Evolutionary conservation across 768 basidiomycete species (phyloP), one percentile per base, ranked within the genome.

Genomic region (Agaricus sinodeliciosus): DNA sequence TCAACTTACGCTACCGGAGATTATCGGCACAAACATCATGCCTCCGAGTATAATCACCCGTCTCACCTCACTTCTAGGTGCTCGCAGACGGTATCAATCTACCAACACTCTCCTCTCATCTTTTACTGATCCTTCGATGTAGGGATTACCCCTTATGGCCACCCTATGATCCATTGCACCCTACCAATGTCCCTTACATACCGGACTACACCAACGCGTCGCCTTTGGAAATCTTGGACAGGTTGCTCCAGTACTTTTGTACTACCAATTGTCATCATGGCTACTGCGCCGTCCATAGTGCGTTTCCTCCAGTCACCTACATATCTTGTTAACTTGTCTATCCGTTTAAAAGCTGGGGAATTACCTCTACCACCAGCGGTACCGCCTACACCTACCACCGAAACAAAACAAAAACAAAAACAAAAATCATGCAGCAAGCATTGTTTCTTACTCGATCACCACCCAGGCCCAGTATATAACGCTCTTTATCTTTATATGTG

Each of bases 221-320:
- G 44, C 61, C 58, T 13, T 44, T 55, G 15, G 56, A 63, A 26
- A 55, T 57, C 44, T 47, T 81, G 4, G 51, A 63, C n/a, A 66
- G 60, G 12, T 58, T 74, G n/a, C 59, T 71, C 3, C 59, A 67
- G 2, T 57, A 71, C 0, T 83, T 84, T 54, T 84, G 82, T 63
- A 69, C 71, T 4, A 81, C 77, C 48, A 79, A 72, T 48, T 84
- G 82, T 52, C 26, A 76, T 0, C 72, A 73, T 6, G 69, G 73
- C 2, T 77, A 75, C 54, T 85, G 82, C 58, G 58, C 63, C 39
- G 67, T 70, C 2, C 82, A 84, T 62, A 58, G 78, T 79, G 63
- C 40, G 74, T 53, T 51, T 19, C 31, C 12, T 11, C 31, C 31
- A 11, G 16, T 48, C 15, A 31, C 48, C 25, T 31, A 18, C 31